A percentile compares a stretch with the other conserved stretches of the same genome.
These are phyloP conservation scores for Citrus hindsii DNA, from an alignment of 345 rosid genomes.

Conservation along the genomic window DNA sequence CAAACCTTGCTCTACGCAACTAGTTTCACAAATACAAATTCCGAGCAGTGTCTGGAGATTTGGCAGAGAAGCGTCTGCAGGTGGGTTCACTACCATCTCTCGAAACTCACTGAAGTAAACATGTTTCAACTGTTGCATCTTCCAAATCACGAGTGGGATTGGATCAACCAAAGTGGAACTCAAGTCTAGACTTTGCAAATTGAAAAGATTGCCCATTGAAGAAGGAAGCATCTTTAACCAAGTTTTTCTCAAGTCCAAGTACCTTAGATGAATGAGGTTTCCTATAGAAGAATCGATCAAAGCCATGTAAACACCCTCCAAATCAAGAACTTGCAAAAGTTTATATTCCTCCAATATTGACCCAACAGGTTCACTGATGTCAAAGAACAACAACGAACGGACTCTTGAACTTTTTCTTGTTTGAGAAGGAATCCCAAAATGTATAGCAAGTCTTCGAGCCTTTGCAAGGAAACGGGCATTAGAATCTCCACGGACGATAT, in stretches of 20 bases:
- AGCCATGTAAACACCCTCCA: constrained; percentile 2
- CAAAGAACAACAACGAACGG: constrained; percentile 14
- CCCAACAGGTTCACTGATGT: neutral
- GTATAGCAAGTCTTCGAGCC: constrained; percentile 2
- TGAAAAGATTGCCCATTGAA: constrained; percentile 10
- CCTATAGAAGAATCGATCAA: constrained; percentile 3
- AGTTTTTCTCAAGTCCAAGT: constrained; percentile 11
- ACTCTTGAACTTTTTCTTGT: neutral
- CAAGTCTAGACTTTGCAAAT: constrained; percentile 23
- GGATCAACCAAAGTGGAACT: constrained; percentile 8
- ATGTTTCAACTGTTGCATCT: constrained; percentile 9
- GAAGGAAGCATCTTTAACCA: constrained; percentile 14
- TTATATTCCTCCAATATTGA: neutral
- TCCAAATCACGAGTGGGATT: constrained; percentile 15
- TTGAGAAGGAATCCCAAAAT: neutral
- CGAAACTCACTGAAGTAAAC: neutral
- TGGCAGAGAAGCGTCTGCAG: neutral
- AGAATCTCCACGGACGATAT: neutral
- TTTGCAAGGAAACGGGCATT: neutral
- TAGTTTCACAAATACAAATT: neutral
- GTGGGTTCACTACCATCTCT: constrained; percentile 13
- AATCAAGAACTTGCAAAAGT: constrained; percentile 12
- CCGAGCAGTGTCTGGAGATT: constrained; percentile 13
- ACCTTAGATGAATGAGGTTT: constrained; percentile 18
- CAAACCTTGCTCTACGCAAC: constrained; percentile 1